Evolutionary conservation across 345 rosid species (phyloP), one percentile per base, ranked within the genome.

Genomic region (Zanthoxylum bungeanum): DNA sequence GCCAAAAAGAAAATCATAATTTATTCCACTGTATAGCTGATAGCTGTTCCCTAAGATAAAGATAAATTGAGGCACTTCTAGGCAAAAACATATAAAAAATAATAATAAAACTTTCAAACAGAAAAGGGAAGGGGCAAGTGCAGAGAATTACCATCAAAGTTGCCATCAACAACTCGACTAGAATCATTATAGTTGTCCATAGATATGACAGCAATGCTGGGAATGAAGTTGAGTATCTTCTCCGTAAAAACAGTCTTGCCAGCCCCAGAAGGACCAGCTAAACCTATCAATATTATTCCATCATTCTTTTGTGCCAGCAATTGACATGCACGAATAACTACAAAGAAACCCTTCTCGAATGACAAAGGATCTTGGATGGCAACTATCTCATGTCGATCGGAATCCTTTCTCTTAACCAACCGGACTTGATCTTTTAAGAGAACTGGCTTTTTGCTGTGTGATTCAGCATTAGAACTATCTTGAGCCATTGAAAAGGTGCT

Each of bases 261-360:
- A n/a, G 99, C 97, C 69, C 99, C 99, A 73, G 99, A 95, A 73
- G 99, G 99, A 52, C 99, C 99, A 30, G 99, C 98, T 50, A 95
- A 77, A 9, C 98, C 99, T 61, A 93, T 85, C 86, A 93, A 67
- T 74, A 88, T 80, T 4, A 95, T 87, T 76, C 98, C 96, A 47
- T 95, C 92, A 72, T 89, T 93, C 79, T 84, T 89, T 79, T 95
- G 97, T 37, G 92, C 90, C 25, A 93, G 81, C 86, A 93, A 72
- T 61, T 95, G 99, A 82, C 97, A 87, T 5, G 96, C 96, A 12
- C 98, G 98, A 70, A 95, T 85, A 37, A 93, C 91, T 16, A 88
- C 82, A 56, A 86, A 91, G 83, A 95, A 95, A 16, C 99, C 99
- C 77, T 95, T 95, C 81, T 91, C 99, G 66, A 91, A 93, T 11